Evolutionary conservation across 495 filamentous ascomycete species (phyloP), one percentile per base, ranked within the genome.

Genomic region (Penicillium pulvis): DNA sequence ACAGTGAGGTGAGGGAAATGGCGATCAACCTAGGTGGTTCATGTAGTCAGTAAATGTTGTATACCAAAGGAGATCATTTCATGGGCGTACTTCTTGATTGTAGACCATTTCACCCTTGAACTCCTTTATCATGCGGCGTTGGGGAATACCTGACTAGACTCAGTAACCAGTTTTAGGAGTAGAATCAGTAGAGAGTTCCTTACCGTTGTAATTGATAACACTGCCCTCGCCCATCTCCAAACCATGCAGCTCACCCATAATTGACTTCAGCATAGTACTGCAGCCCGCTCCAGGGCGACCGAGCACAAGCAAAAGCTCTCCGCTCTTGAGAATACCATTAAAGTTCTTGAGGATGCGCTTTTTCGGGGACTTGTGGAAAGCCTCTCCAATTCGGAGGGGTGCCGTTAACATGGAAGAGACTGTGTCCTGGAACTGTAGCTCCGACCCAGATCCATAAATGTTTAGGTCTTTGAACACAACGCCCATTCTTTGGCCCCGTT

Each of bases 1-100:
- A 91, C 90, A 0, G 86, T 89, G 49, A 94, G 74, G 71, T 89
- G 84, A n/a, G 91, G 90, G 66, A 92, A 92, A 73, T 93, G 89
- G 3, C 89, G 83, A 64, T 95, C 91, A 14, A 84, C 83, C 71
- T 79, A 68, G 20, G 73, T 77, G 44, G 19, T 17, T 33, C 8
- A 24, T 24, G 23, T 4, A 12, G n/a, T 52, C 20, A 39, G 49
- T 36, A 11, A 0, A 11, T 19, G 6, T 28, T n/a, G 5, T 3
- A 51, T 24, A 41, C 39, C 14, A 0, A 23, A 3, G 12, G 10
- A 9, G 47, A 62, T 83, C 2, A 0, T 41, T 4, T 0, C 5
- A 85, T 52, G 82, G 72, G 41, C 66, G 66, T 7, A 62, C 53
- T 63, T 93, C 91, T 31, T 89, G 88, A 43, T 87, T 88, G 67